Evolutionary conservation across 192 early-diverging fungal species (phyloP).

Genomic region (Coemansia sp.): DNA sequence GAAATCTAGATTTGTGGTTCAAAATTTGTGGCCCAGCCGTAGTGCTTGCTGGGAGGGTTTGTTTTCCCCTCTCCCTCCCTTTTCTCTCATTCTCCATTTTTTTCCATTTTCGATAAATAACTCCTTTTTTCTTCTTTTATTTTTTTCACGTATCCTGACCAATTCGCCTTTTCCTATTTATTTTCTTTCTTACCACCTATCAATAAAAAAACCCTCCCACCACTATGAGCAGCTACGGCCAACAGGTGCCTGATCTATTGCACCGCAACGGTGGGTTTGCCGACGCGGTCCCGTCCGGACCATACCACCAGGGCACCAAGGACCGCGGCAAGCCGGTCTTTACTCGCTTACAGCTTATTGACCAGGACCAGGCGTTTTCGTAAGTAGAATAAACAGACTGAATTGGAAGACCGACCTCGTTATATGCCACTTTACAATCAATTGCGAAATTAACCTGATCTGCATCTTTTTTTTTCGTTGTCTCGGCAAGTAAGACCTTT

Average conservation of each 20-base stretch:
- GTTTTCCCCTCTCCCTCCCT: too few species aligned
- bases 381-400: conserved; percentile 22
- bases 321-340: neutral
- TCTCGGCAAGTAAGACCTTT: neutral
- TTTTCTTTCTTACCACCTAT: neutral
- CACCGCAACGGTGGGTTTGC: neutral
- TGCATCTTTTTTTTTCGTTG: neutral
- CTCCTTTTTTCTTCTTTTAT: conserved; percentile 1
- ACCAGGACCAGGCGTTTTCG: conserved; percentile 51
- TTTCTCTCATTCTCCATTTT: too few species aligned
- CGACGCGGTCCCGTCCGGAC: conserved; percentile 1
- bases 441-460: too few species aligned
- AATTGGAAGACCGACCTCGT: too few species aligned
- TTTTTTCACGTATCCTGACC: neutral
- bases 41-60: too few species aligned
- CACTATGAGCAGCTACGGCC: conserved; percentile 1
- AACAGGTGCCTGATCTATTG: conserved; percentile 23
- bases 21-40: too few species aligned
- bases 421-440: too few species aligned
- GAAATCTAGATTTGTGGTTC: too few species aligned
- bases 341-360: conserved; percentile 46
- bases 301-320: neutral
- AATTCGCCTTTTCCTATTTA: neutral
- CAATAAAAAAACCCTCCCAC: too few species aligned
- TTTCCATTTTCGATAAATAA: too few species aligned